These are phyloP conservation scores for Candolleomyces aberdarensis DNA, from an alignment of 768 basidiomycete genomes.

Conservation along the genomic window DNA sequence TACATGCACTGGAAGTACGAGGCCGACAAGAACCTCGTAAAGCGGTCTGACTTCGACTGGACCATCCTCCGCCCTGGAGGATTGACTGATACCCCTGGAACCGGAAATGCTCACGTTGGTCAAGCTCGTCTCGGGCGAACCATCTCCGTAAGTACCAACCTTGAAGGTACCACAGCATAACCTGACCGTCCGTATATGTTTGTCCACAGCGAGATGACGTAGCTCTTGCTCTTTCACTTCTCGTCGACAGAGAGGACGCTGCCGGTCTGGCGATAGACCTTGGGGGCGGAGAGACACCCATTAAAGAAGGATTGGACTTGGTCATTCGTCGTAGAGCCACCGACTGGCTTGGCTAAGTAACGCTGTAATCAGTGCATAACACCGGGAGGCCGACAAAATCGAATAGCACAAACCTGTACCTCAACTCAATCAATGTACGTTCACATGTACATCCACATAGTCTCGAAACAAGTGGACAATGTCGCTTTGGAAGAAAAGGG, in stretches of 20 bases:
- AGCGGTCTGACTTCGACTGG: constrained; percentile 59
- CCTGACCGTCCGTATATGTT: neutral
- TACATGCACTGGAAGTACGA: constrained; percentile 51
- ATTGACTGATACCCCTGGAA: constrained; percentile 47
- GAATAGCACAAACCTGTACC: too few relatives aligned
- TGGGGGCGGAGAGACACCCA: constrained; percentile 47
- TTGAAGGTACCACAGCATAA: neutral
- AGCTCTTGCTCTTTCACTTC: constrained; percentile 42
- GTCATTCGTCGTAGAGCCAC: constrained; percentile 49
- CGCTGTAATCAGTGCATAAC: too few relatives aligned
- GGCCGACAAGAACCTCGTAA: constrained; percentile 43
- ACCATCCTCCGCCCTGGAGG: constrained; percentile 66
- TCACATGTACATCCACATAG: too few relatives aligned
- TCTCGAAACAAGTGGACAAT: too few relatives aligned
- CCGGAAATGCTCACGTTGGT: constrained; percentile 51
- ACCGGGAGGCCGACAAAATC: too few relatives aligned
- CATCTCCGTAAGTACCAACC: constrained; percentile 41
- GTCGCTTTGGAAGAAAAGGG: too few relatives aligned
- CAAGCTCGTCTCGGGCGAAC: constrained; percentile 44
- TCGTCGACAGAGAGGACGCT: constrained; percentile 49
- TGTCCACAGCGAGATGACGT: constrained; percentile 53
- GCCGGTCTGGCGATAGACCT: constrained; percentile 59
- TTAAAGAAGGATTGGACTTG: constrained; percentile 46
- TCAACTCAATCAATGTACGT: too few relatives aligned
- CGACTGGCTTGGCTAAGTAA: constrained; percentile 33